Percentiles rank a stretch among this genome's conserved stretches.
These are phyloP conservation scores for Knoxdaviesia proteae DNA, from an alignment of 2,329 filamentous ascomycete genomes.

Conservation along the genomic window DNA sequence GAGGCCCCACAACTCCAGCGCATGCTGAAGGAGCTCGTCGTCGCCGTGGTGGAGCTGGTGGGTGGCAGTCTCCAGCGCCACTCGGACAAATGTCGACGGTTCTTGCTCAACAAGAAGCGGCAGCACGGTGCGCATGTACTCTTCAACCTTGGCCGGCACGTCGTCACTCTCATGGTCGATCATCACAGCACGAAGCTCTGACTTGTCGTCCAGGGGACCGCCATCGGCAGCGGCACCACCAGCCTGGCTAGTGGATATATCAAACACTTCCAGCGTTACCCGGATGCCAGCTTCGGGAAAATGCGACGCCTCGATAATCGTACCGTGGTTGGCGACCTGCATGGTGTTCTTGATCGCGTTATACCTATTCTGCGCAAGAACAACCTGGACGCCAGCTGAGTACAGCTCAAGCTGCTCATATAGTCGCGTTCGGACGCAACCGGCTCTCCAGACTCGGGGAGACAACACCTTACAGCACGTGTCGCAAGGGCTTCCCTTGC, in stretches of 20 bases:
- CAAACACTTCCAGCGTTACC: constrained; percentile 4
- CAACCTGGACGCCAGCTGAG: constrained; percentile 41
- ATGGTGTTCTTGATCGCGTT: constrained; percentile 31
- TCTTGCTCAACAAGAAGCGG: constrained; percentile 37
- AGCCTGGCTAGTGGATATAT: constrained; percentile 12
- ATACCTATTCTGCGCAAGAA: constrained; percentile 37
- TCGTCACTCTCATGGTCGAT: constrained; percentile 42
- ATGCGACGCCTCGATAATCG: constrained; percentile 35
- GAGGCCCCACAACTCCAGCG: constrained; percentile 42
- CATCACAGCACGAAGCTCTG: constrained; percentile 23
- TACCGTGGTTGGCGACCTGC: constrained; percentile 24
- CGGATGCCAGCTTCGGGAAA: constrained; percentile 27
- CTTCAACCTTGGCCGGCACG: constrained; percentile 34
- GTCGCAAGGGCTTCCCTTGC: constrained; percentile 39
- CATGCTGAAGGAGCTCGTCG: constrained; percentile 34
- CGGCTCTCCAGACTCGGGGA: constrained; percentile 42
- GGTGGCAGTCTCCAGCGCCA: constrained; percentile 33
- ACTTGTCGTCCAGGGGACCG: constrained; percentile 16
- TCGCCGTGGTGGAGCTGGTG: constrained; percentile 22
- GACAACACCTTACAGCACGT: constrained; percentile 42
- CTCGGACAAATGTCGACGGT: constrained; percentile 36
- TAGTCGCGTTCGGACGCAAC: constrained; percentile 40
- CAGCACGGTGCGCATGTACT: constrained; percentile 37
- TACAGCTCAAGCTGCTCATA: constrained; percentile 42
- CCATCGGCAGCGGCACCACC: constrained; percentile 9